These are phyloP conservation scores for Trichoderma reesei DNA, from an alignment of 495 filamentous ascomycete genomes.

Conservation along the genomic window DNA sequence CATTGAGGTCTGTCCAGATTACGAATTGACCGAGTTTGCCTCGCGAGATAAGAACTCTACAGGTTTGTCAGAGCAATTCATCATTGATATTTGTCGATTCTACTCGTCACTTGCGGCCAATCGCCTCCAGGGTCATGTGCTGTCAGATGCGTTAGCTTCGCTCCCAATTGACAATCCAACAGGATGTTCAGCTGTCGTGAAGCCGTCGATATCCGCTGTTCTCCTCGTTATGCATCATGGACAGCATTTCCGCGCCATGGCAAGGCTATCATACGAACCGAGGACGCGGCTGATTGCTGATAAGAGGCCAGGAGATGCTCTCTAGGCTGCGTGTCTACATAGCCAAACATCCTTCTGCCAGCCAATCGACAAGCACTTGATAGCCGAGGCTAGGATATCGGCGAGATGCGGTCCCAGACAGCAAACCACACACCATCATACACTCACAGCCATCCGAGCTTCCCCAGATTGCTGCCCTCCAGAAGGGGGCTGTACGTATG, in stretches of 20 bases:
- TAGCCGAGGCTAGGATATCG: not conserved
- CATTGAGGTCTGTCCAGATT: no score
- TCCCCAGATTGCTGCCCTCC: not conserved
- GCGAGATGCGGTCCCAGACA: not conserved
- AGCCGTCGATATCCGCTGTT: not conserved
- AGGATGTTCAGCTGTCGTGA: not conserved
- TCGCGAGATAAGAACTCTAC: no score
- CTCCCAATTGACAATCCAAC: no score
- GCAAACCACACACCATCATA: not conserved
- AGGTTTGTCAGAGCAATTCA: no score
- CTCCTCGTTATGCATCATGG: not conserved
- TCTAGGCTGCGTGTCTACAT: not conserved
- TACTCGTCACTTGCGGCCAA: no score
- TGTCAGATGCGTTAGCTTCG: no score
- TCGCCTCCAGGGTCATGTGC: no score
- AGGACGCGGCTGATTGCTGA: not conserved
- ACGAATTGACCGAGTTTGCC: no score
- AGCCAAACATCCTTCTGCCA: not conserved
- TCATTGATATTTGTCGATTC: no score
- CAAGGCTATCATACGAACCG: not conserved
- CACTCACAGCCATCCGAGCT: not conserved
- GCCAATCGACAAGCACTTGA: not conserved
- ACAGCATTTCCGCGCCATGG: not conserved
- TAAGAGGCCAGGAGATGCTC: not conserved
- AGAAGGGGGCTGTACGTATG: not conserved